Evolutionary conservation across 306 rosid species (phyloP), one percentile per base, ranked within the genome.

Genomic region (Argentina anserina): DNA sequence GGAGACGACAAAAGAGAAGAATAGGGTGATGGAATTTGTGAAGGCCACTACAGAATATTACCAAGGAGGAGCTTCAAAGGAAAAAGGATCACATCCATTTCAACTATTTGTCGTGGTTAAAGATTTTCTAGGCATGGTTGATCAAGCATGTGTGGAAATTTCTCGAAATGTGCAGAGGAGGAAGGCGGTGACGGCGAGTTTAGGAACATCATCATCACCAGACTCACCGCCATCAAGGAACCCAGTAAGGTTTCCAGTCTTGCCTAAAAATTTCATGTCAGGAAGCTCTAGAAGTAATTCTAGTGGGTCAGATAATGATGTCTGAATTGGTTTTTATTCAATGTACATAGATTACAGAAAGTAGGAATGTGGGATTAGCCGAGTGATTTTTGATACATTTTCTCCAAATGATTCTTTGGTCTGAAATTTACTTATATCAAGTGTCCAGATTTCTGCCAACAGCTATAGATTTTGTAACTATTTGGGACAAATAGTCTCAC

Each of bases 111-210:
- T 68, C 25, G 84, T 91, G 59, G 90, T 95, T 1, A 95, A 87
- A 76, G 96, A 95, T 84, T 95, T 95, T 52, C 84, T 95, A 7
- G 85, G 81, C 69, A 91, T 88, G 99, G 97, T 91, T 26, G 99
- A 95, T 85, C 90, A 69, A 61, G 90, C 87, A 8, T 95, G 99
- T 58, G 83, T 91, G 43, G 97, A 88, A 69, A 91, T 91, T 67
- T 81, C 97, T 5, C 80, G 96, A 60, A 84, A 82, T 61, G 65
- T 80, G 80, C 96, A 88, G 84, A 84, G 53, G 81, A 89, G 67
- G 81, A 94, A 79, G 86, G 68, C 66, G 37, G 17, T 79, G 17
- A 82, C 72, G 62, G 75, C 71, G 42, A 80, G 29, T 76, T 47
- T 29, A 56, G 84, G 78, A 60, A 78, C 74, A 41, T 76, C 74